Percentiles rank a stretch among this genome's conserved stretches.
phyloP scores from a whole-genome alignment of 768 basidiomycete species.

The Myochromella boudieri region DNA sequence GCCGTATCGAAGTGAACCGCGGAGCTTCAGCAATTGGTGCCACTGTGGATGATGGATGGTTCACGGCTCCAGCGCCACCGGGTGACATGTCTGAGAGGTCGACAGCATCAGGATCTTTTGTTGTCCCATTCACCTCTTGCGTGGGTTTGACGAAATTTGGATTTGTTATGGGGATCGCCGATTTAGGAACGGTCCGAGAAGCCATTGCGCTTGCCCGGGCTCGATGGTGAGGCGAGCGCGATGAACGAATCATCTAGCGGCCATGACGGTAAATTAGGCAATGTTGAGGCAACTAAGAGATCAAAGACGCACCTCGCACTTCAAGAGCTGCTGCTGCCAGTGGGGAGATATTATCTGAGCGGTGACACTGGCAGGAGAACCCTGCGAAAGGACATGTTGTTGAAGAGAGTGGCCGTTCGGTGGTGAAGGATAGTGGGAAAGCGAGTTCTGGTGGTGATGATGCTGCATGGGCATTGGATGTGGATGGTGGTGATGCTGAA shows the following conservation, averaged over 20 bases:
- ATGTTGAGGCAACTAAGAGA: constrained; percentile 7
- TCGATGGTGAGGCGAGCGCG: constrained; percentile 89
- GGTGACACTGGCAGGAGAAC: constrained; percentile 52
- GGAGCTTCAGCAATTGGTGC: constrained; percentile 70
- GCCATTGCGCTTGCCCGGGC: constrained; percentile 96
- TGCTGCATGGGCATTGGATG: constrained; percentile 55
- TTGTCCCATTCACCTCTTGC: constrained; percentile 32
- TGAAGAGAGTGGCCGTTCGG: constrained; percentile 64
- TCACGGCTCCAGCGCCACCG: constrained; percentile 28
- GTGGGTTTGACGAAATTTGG: constrained; percentile 69
- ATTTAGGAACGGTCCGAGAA: constrained; percentile 80
- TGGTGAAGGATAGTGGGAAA: constrained; percentile 80
- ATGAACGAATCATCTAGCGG: constrained; percentile 74
- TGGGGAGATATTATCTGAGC: constrained; percentile 75
- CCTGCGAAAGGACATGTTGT: constrained; percentile 55
- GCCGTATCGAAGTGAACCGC: constrained; percentile 60
- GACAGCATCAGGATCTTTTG: constrained; percentile 31
- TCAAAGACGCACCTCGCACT: constrained; percentile 75
- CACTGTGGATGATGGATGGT: constrained; percentile 76
- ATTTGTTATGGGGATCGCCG: constrained; percentile 90
- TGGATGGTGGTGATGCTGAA: constrained; percentile 65
- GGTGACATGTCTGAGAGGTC: constrained; percentile 33
- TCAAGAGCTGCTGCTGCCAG: constrained; percentile 93
- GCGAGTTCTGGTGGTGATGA: constrained; percentile 80
- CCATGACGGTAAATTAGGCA: constrained; percentile 19